Evolutionary conservation across 2,329 filamentous ascomycete genomes (phyloP), one percentile per base, ranked within the genome.

Genomic region (Berkeleyomyces basicola): DNA sequence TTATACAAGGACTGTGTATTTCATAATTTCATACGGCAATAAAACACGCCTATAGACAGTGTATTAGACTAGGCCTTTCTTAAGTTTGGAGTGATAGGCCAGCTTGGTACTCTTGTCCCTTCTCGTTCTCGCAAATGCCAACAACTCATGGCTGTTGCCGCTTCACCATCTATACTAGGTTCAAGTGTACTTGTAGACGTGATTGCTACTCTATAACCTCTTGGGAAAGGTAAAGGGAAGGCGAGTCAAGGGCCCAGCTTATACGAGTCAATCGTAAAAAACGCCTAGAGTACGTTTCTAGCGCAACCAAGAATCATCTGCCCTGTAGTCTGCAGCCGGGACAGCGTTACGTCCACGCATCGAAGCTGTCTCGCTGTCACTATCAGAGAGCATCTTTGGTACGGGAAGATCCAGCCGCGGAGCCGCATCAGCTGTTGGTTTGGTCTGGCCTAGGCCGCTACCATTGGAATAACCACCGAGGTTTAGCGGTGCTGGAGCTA

Each of bases 221-320:
- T 2, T 23, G 23, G 2, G 23, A 23, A 23, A 23, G 1, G 23
- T 23, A 23, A 23, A 23, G 23, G 23, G 23, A 23, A 23, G 23
- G 23, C 23, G 23, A 23, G 23, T 23, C 1, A 23, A 23, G 23
- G 23, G 23, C 23, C 2, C 23, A 23, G 23, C 23, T 23, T 23
- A 23, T 23, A 23, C 23, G 23, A 23, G 23, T 49, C 57, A 49
- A 16, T 39, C 51, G 5, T 36, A 55, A 5, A 55, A 11, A 37
- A 62, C 33, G 46, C 11, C 31, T n/a, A 44, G 47, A 61, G 58
- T 14, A 36, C 31, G 42, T 40, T 55, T 53, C 63, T 64, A 64
- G 36, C 63, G 63, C 47, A 64, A 46, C 63, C 63, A 64, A 31
- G 63, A 64, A 57, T 64, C 57, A 47, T 64, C 63, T 39, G 63